Evolutionary conservation across 2,329 filamentous ascomycete genomes (phyloP).

Genomic region (Aspergillus sp.): DNA sequence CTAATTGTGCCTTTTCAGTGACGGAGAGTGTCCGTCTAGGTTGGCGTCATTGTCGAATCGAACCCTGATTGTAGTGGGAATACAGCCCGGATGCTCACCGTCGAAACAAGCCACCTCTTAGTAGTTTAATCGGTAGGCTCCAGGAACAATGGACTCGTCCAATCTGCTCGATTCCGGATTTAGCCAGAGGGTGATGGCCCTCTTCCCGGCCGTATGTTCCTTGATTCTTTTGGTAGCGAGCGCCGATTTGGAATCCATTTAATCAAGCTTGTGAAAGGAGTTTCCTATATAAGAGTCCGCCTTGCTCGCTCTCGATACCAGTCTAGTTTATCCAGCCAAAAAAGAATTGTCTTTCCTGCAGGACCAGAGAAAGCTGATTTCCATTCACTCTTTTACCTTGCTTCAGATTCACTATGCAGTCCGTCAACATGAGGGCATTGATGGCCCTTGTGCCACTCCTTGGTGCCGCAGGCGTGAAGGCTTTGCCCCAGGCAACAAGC

Average conservation of each 20-base stretch:
- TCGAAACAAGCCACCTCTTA: too few relatives aligned
- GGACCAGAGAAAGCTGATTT: not conserved
- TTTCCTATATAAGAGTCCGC: not conserved
- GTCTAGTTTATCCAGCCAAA: not conserved
- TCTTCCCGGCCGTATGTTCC: not conserved
- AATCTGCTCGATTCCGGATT: too few relatives aligned
- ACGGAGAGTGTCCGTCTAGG: constrained; percentile 15
- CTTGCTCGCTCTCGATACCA: not conserved
- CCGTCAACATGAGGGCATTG: constrained; percentile 21
- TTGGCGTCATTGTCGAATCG: not conserved
- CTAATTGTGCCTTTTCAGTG: constrained; percentile 12
- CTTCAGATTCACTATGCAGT: constrained; percentile 6
- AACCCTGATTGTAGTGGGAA: not conserved
- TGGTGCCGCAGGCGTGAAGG: constrained; percentile 17
- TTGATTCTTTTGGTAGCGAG: constrained; percentile 15
- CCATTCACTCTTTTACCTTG: too few relatives aligned
- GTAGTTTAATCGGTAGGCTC: too few relatives aligned
- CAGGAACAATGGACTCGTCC: too few relatives aligned
- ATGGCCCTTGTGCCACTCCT: constrained; percentile 20
- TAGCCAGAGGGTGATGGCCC: not conserved
- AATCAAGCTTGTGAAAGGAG: not conserved
- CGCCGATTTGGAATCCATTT: not conserved
- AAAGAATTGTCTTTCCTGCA: not conserved
- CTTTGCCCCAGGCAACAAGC: constrained; percentile 20
- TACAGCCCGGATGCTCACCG: not conserved